Percentiles rank a stretch among this genome's conserved stretches.
Evolutionary conservation across 257 asterid species (phyloP).

Genomic region (Datura wrightii): DNA sequence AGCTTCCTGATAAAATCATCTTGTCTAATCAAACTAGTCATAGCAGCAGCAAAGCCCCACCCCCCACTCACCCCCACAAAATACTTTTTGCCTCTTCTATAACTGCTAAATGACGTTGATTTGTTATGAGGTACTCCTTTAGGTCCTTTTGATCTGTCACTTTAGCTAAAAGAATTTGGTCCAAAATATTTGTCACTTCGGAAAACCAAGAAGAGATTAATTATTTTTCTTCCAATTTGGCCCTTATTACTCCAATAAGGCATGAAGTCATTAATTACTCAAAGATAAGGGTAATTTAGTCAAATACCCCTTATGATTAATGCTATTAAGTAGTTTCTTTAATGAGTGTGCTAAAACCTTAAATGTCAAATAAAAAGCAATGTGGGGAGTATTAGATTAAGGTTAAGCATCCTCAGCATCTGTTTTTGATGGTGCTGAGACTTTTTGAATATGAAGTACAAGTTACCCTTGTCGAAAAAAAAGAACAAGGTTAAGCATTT

Average conservation of each 20-base stretch:
- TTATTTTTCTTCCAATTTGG: conserved; percentile 19
- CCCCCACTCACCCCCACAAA: neutral
- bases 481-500: neutral
- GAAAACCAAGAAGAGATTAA: conserved; percentile 3
- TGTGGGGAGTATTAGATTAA: neutral
- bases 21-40: conserved; percentile 9
- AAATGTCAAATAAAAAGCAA: neutral
- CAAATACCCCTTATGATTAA: neutral
- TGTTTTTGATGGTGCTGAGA: too few relatives aligned
- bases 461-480: too few relatives aligned
- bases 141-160: conserved; percentile 7
- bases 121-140: neutral
- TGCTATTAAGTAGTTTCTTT: neutral
- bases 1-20: neutral
- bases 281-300: neutral
- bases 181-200: conserved; percentile 1
- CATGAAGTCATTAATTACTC: conserved; percentile 4
- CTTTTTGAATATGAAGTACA: too few relatives aligned
- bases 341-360: neutral
- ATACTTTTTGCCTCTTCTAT: neutral
- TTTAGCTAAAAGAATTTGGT: neutral
- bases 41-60: neutral
- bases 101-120: neutral
- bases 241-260: conserved; percentile 4
- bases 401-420: neutral